A percentile compares a stretch with the other conserved stretches of the same genome.
Evolutionary conservation across 257 asterid species (phyloP).

Genomic region (Przewalskia tangutica): DNA sequence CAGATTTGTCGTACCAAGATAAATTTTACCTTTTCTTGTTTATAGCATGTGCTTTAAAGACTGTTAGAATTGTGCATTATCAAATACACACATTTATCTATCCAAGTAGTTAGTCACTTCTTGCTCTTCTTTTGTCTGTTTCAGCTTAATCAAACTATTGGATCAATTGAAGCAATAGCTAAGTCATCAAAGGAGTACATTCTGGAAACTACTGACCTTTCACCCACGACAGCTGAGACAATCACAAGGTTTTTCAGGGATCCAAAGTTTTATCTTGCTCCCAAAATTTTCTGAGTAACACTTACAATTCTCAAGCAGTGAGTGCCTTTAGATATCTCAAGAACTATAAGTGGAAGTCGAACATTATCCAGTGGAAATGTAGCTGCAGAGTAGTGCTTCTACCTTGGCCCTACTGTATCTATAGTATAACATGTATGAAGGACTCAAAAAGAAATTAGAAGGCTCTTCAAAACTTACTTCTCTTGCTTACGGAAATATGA

Average conservation of each 20-base stretch:
- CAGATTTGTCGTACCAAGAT: neutral
- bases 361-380: neutral
- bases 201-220: constrained; percentile 76
- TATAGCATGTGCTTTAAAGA: neutral
- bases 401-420: neutral
- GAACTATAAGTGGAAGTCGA: neutral
- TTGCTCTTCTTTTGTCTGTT: neutral
- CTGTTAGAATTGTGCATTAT: neutral
- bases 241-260: constrained; percentile 76
- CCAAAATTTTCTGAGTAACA: constrained; percentile 35
- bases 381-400: neutral
- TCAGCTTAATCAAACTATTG: constrained; percentile 87
- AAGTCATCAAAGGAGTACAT: constrained; percentile 75
- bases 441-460: neutral
- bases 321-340: neutral
- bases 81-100: neutral
- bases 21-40: neutral
- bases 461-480: neutral
- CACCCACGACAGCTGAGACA: constrained; percentile 75
- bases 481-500: neutral
- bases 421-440: neutral
- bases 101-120: neutral
- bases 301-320: neutral
- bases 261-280: constrained; percentile 64
- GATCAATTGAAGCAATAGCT: constrained; percentile 91